Conservation (phyloP, 2,329 filamentous ascomycete genomes). For the Sporothrix pallida region DNA sequence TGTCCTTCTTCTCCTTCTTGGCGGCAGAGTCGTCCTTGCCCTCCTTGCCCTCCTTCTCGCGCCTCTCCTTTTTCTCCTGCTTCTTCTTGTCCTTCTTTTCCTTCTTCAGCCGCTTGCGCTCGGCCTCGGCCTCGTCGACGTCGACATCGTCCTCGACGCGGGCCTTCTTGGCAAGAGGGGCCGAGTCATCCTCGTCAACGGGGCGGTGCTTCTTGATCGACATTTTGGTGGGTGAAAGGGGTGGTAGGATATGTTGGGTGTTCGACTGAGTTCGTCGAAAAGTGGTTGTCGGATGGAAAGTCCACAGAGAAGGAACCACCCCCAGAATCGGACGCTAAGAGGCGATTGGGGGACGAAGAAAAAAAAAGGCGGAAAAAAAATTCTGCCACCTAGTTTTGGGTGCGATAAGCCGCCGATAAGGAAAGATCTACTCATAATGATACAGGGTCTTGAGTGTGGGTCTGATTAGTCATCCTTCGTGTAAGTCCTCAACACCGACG, state of each 20-base stretch:
- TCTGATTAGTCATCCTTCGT: constrained; percentile 2
- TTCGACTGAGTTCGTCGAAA: not conserved
- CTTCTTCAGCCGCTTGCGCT: constrained; percentile 30
- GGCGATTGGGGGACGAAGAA: not conserved
- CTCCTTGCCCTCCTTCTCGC: constrained; percentile 28
- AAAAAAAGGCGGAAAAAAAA: constrained; percentile 39
- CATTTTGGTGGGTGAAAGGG: constrained; percentile 26
- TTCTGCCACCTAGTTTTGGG: constrained; percentile 35
- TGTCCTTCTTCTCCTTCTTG: constrained; percentile 28
- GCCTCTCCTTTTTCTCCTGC: constrained; percentile 28
- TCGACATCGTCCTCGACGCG: constrained; percentile 29
- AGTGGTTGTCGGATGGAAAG: not conserved
- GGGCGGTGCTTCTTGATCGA: constrained; percentile 35
- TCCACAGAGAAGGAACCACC: not conserved
- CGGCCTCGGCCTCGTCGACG: not conserved
- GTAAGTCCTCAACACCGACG: not conserved
- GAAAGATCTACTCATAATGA: not conserved
- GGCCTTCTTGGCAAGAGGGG: constrained; percentile 35
- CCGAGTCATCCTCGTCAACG: constrained; percentile 33
- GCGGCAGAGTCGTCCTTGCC: constrained; percentile 7
- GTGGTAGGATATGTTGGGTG: not conserved
- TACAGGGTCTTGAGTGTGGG: not conserved
- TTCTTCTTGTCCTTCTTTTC: constrained; percentile 30
- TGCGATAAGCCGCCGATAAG: constrained; percentile 31
- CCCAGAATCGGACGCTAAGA: not conserved